Base-by-base conservation (phyloP, 495 filamentous ascomycete species). In the Xylaria flabelliformis region DNA sequence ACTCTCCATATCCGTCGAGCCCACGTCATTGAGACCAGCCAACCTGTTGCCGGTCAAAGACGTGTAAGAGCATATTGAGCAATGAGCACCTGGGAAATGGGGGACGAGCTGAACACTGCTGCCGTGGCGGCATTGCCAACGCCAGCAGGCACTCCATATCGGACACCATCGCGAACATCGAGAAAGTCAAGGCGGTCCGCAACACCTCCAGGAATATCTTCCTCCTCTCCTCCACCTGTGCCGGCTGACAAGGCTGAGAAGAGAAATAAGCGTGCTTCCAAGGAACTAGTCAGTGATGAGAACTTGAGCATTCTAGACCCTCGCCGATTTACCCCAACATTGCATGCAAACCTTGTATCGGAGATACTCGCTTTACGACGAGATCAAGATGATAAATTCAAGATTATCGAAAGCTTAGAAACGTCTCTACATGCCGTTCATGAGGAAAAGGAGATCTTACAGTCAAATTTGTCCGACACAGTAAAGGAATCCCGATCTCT, bases 321-420 rank as follows among this genome's bases (percentile, higher is more conserved):
- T 7, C 90, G 94, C 64, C 87, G 95, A 24, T 97, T 99, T 75
- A 98, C 96, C 6, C 96, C 96, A 4, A 98, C 94, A 2, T 86
- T 98, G 24, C 97, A 98, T 82, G 96, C 96, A 17, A 97, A 92
- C 58, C 86, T 99, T 9, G 95, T 99, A 7, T 94, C 95, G 0
- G 95, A 99, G 79, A 99, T 99, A 72, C 87, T 98, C 32, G 89
- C 90, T 1, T 81, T 99, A 56, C 90, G 94, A 4, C 86, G 96
- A 56, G 97, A 98, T 70, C 87, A 97, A 66, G 96, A 98, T 78
- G 91, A 89, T 53, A 98, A 97, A 79, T 85, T 91, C 24, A 92
- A 90, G 72, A 85, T 92, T 41, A 94, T 99, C 53, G 93, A 97
- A 79, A 86, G 87, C 42, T 83, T 99, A 42, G 97, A 99, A 83